Conservation (phyloP, 352 stramenopile species). For the Phytophthora sp. region DNA sequence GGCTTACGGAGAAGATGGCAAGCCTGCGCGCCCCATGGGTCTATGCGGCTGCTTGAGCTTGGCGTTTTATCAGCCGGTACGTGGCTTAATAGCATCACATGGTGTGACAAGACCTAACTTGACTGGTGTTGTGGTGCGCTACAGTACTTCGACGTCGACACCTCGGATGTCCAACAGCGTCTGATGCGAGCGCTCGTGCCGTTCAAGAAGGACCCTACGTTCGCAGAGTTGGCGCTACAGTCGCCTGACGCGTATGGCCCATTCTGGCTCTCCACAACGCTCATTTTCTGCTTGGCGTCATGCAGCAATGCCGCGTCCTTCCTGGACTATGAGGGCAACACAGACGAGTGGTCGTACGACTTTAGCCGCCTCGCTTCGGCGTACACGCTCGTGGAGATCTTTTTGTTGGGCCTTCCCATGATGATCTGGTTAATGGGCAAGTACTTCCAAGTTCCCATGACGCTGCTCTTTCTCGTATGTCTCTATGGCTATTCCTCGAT, state of each 20-base stretch:
- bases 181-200: conserved; percentile 74
- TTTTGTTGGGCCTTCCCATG: conserved; percentile 73
- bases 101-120: background rate
- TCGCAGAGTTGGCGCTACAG: conserved; percentile 68
- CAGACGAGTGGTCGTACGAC: conserved; percentile 79
- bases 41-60: conserved; percentile 86
- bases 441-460: conserved; percentile 78
- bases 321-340: conserved; percentile 71
- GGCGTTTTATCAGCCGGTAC: conserved; percentile 83
- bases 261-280: conserved; percentile 85
- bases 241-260: conserved; percentile 82
- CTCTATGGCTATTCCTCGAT: conserved; percentile 86
- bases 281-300: conserved; percentile 87
- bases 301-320: conserved; percentile 88
- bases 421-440: conserved; percentile 83
- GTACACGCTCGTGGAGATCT: conserved; percentile 81
- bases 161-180: conserved; percentile 77
- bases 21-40: conserved; percentile 41
- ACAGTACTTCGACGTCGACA: conserved; percentile 90
- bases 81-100: conserved; percentile 15
- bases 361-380: conserved; percentile 82
- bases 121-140: conserved; percentile 15
- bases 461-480: conserved; percentile 83
- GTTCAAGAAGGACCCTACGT: conserved; percentile 87
- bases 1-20: conserved; percentile 46